Evolutionary conservation across 768 basidiomycete species (phyloP), one percentile per base, ranked within the genome.

Genomic region (Naganishia onofrii): DNA sequence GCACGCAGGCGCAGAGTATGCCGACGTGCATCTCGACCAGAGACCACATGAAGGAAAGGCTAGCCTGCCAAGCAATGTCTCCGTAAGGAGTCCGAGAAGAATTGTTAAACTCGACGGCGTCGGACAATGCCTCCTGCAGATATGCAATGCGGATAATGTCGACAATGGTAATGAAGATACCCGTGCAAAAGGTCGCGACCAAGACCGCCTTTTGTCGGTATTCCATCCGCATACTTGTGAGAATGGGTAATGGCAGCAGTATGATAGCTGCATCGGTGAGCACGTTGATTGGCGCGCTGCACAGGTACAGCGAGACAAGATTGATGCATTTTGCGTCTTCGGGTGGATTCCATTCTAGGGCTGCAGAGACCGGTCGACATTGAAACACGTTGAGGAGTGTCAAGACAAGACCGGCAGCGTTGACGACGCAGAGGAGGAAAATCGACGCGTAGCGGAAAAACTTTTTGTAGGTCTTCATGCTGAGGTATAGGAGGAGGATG

Each of bases 241-340:
- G 74, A 65, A 78, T 78, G 7, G 79, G 79, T 48, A 80, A 70
- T 8, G 79, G 79, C 1, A 79, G 72, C 7, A 77, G 64, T 23
- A 80, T 71, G 60, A 80, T 78, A 3, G 79, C 77, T 15, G 77
- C 70, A 66, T 80, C 79, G 42, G 79, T 80, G 53, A 80, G 74
- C 57, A 80, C 70, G 68, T 77, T 79, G 73, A 80, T 76, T 3
- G 79, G 79, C 26, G 77, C 77, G 15, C 76, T 73, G 21, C 77
- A 73, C 52, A 78, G 76, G 66, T 79, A 80, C 31, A 80, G 74
- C 3, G 76, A 54, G 15, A 80, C 74, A 23, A 79, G 68, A 63
- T 79, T 74, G 34, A 80, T 75, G 65, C 79, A 80, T 26, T 64
- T 52, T 10, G 69, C 65, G 53, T 56, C 44, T 5, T 63, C 55